Conservation (phyloP, 495 filamentous ascomycete species). For the Evansstolkia leycettana region DNA sequence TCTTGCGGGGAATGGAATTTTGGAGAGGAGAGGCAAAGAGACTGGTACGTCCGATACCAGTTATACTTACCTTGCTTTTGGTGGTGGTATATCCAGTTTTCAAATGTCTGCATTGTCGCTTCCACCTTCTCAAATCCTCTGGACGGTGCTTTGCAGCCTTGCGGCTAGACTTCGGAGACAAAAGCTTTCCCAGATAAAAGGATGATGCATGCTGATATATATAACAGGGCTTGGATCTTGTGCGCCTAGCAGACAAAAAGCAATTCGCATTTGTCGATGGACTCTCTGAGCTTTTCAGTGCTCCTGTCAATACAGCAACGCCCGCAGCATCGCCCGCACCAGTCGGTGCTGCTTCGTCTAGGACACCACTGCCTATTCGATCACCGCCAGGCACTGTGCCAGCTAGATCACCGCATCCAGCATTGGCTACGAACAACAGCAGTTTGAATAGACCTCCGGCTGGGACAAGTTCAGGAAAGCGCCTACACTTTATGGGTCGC, state of each 20-base stretch:
- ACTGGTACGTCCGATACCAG: slow-evolving; percentile 42
- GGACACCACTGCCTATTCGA: slow-evolving; percentile 22
- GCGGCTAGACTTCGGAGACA: no score
- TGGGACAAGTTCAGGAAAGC: slow-evolving; percentile 20
- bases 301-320: slow-evolving; percentile 9
- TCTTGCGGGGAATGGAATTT: slow-evolving; percentile 60
- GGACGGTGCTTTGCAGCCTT: no score
- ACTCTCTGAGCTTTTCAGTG: slow-evolving; percentile 43
- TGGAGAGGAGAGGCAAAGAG: slow-evolving; percentile 55
- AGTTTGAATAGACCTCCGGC: slow-evolving; percentile 2
- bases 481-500: slow-evolving; percentile 22
- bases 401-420: slow-evolving; percentile 12
- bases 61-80: no score
- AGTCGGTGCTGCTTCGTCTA: slow-evolving; percentile 8
- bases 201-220: slow-evolving; percentile 1
- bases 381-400: slow-evolving; percentile 17
- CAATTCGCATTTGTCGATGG: slow-evolving; percentile 66
- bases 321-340: slow-evolving; percentile 2
- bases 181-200: no score
- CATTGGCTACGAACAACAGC: slow-evolving; percentile 1
- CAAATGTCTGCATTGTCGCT: no score
- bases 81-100: no score
- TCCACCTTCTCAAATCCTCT: no score
- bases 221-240: slow-evolving; percentile 55
- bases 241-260: slow-evolving; percentile 39